phyloP scores from a whole-genome alignment of 1,139 yeast genomes.

The Geotrichum carabidarum region DNA sequence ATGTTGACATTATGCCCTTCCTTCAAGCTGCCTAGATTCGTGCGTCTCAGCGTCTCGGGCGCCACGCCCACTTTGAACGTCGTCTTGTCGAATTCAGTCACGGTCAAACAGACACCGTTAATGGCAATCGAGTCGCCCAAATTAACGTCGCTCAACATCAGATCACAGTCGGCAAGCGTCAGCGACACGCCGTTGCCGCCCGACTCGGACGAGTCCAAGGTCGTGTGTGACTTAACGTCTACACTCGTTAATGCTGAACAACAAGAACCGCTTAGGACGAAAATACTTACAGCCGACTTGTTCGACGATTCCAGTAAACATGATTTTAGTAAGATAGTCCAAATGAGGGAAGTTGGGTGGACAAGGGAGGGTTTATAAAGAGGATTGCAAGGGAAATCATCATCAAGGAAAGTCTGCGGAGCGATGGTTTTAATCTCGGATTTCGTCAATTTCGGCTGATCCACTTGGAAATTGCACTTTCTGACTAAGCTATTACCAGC shows the following conservation, averaged over 20 bases:
- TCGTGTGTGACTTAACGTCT: conserved; percentile 47
- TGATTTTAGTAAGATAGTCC: conserved; percentile 30
- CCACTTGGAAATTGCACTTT: too few species aligned
- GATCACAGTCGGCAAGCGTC: conserved; percentile 56
- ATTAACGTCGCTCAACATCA: conserved; percentile 71
- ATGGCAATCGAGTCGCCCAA: conserved; percentile 89
- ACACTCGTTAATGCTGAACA: neutral
- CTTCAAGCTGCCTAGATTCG: conserved; percentile 61
- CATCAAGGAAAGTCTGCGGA: too few species aligned
- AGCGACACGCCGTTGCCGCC: conserved; percentile 82
- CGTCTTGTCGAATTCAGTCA: conserved; percentile 65
- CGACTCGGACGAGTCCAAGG: conserved; percentile 49
- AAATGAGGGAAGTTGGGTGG: too few species aligned
- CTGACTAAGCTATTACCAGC: too few species aligned
- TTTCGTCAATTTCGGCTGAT: too few species aligned
- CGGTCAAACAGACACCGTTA: conserved; percentile 88
- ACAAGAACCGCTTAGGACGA: conserved; percentile 20
- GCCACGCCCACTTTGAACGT: conserved; percentile 85
- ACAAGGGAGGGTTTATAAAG: too few species aligned
- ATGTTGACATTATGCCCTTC: conserved; percentile 66
- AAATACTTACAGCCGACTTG: conserved; percentile 53
- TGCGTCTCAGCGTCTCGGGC: conserved; percentile 83
- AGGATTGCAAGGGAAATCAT: too few species aligned
- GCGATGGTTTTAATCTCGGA: too few species aligned
- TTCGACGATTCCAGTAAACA: conserved; percentile 96